These are phyloP conservation scores for Setaria italica DNA, from an alignment of 202 grass and related monocot genomes.

Conservation along the genomic window DNA sequence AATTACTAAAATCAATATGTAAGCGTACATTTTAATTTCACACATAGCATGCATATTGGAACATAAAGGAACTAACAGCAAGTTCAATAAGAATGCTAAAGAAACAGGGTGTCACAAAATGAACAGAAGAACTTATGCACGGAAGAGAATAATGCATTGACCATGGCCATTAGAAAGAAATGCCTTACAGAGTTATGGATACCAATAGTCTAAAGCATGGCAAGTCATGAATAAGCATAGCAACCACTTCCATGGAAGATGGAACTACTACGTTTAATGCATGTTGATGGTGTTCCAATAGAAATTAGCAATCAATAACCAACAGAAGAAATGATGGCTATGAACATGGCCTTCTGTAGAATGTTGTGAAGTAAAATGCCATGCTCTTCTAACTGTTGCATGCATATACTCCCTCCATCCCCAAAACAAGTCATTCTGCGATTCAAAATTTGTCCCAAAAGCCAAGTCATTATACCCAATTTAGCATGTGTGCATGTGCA, in stretches of 20 bases:
- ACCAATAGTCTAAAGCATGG: not conserved
- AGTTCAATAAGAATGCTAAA: conserved; percentile 23
- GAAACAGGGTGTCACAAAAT: not conserved
- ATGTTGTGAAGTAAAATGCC: conserved; percentile 21
- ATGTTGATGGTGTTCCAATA: conserved; percentile 11
- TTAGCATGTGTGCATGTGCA: no score
- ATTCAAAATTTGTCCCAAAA: no score
- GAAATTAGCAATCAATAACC: not conserved
- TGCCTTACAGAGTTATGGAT: not conserved
- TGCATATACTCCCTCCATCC: not conserved
- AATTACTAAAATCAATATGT: not conserved
- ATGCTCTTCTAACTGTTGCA: conserved; percentile 11
- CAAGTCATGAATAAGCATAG: conserved; percentile 29
- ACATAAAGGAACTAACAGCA: conserved; percentile 5
- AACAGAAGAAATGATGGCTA: not conserved
- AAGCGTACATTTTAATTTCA: conserved; percentile 1
- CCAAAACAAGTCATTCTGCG: no score
- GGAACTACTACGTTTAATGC: conserved; percentile 21
- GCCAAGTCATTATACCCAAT: no score
- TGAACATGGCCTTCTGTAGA: conserved; percentile 10
- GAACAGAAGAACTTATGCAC: conserved; percentile 5
- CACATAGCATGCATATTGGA: conserved; percentile 13
- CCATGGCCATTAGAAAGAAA: not conserved
- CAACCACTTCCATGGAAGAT: conserved; percentile 17
- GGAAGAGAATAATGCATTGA: conserved; percentile 9